phyloP scores from a whole-genome alignment of 179 eudicot species.

The Monotropa hypopitys region DNA sequence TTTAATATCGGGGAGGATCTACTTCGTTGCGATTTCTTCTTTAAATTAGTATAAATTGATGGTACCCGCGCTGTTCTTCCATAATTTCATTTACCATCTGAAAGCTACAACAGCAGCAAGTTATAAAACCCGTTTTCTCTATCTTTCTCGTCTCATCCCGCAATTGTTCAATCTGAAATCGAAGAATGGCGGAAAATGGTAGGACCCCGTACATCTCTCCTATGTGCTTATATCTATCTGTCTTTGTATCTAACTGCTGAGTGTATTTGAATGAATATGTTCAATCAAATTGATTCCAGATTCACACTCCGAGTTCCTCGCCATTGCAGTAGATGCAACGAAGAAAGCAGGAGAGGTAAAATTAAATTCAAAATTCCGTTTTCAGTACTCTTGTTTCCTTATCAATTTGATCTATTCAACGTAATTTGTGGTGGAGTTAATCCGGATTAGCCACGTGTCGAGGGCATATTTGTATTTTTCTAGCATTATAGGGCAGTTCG shows the following conservation, averaged over 20 bases:
- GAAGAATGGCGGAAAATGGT: constrained; percentile 10
- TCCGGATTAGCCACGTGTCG: too few species aligned
- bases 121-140: neutral
- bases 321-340: constrained; percentile 71
- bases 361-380: neutral
- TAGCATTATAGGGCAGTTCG: too few species aligned
- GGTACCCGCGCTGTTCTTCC: neutral
- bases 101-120: neutral
- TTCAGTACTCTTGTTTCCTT: neutral
- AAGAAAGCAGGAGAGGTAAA: constrained; percentile 77
- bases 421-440: neutral
- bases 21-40: too few species aligned
- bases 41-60: neutral
- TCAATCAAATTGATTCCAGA: constrained; percentile 13
- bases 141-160: neutral
- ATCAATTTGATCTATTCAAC: neutral
- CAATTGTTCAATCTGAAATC: neutral
- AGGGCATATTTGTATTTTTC: too few species aligned
- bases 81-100: neutral
- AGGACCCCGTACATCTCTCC: neutral
- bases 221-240: neutral
- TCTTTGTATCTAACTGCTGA: neutral
- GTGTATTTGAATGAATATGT: neutral
- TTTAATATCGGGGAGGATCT: too few species aligned
- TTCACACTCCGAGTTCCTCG: constrained; percentile 28